A percentile compares a stretch with the other conserved stretches of the same genome.
Evolutionary conservation across 1,139 yeast genomes (phyloP).

Genomic region (Arxiozyma heterogenica): DNA sequence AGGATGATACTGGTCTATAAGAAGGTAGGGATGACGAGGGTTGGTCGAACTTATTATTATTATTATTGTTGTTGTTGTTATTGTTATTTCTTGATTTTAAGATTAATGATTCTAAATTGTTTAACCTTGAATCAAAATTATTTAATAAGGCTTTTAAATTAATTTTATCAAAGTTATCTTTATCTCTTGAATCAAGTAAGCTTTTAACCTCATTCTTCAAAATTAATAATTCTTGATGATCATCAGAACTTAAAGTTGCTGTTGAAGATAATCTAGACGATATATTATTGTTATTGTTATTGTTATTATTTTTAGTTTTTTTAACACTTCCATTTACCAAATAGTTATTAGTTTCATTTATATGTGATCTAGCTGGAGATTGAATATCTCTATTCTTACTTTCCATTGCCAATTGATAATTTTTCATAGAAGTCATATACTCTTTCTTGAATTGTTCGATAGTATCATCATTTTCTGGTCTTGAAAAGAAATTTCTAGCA

Average conservation of each 20-base stretch:
- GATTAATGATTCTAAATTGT: background rate
- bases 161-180: slow-evolving; percentile 1
- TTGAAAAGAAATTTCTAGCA: slow-evolving; percentile 13
- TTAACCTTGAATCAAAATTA: background rate
- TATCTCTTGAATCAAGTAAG: slow-evolving; percentile 1
- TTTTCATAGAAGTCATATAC: slow-evolving; percentile 21
- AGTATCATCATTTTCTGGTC: slow-evolving; percentile 27
- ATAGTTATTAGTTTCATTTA: background rate
- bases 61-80: too few relatives aligned
- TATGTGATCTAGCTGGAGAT: background rate
- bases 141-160: background rate
- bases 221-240: slow-evolving; percentile 1
- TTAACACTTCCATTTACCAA: background rate
- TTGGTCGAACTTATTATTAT: background rate
- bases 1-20: background rate
- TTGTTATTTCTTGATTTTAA: background rate
- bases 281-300: slow-evolving; percentile 2
- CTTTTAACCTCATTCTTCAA: background rate
- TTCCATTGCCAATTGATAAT: slow-evolving; percentile 5
- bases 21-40: background rate
- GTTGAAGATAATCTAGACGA: slow-evolving; percentile 12
- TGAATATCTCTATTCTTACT: background rate
- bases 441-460: slow-evolving; percentile 24
- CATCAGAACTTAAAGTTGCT: background rate
- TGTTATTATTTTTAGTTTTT: background rate